These are phyloP conservation scores for Cystofilobasidium capitatum DNA, from an alignment of 768 basidiomycete genomes.

Conservation along the genomic window DNA sequence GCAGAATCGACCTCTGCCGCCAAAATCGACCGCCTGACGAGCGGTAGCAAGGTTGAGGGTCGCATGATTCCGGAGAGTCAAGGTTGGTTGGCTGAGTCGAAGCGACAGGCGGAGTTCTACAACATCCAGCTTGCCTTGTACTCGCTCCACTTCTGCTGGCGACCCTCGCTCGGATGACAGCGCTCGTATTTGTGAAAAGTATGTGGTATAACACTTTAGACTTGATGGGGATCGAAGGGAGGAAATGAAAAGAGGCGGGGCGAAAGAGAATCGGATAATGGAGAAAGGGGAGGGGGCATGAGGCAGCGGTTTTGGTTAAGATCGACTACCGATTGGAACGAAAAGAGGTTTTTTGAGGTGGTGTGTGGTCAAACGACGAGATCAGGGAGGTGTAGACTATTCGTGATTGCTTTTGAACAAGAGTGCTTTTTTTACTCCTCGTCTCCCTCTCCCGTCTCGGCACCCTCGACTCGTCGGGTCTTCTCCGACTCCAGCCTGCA, in stretches of 20 bases:
- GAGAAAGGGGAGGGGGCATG: background rate
- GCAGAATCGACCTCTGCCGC: too few relatives aligned
- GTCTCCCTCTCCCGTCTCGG: conserved; percentile 17
- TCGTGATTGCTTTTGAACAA: background rate
- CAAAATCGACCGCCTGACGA: too few relatives aligned
- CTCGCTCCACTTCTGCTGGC: too few relatives aligned
- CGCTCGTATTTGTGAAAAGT: too few relatives aligned
- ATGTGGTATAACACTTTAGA: too few relatives aligned
- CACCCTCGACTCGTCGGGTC: conserved; percentile 29
- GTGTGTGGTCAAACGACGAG: conserved; percentile 21
- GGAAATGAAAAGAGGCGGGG: background rate
- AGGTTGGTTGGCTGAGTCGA: too few relatives aligned
- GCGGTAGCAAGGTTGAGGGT: too few relatives aligned
- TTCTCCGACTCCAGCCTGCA: conserved; percentile 82
- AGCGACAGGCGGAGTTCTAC: too few relatives aligned
- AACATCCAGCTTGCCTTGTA: too few relatives aligned
- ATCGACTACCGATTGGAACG: background rate
- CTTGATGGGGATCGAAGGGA: too few relatives aligned
- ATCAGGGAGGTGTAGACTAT: background rate
- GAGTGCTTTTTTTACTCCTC: background rate
- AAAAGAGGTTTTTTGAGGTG: conserved; percentile 2
- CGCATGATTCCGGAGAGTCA: too few relatives aligned
- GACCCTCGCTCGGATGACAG: too few relatives aligned
- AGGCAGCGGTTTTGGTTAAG: background rate
- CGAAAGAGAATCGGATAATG: conserved; percentile 3